A percentile compares a stretch with the other conserved stretches of the same genome.
Evolutionary conservation across 116 monocot species (phyloP).

Genomic region (Dioscorea cayenensis): DNA sequence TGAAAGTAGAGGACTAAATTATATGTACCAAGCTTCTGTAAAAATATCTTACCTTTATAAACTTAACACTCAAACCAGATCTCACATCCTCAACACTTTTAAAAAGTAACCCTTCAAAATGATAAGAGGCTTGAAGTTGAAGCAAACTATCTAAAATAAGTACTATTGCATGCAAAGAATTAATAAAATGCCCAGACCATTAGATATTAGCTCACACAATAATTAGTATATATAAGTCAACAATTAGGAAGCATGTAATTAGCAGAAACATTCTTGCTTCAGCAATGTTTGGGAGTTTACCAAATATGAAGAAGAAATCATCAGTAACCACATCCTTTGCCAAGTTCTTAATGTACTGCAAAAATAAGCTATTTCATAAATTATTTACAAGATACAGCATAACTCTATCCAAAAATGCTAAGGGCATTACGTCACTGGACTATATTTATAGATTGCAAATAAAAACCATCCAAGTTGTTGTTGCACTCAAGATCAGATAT

Average conservation of each 20-base stretch:
- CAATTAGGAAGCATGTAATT: neutral
- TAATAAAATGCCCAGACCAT: neutral
- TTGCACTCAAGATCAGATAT: too few species aligned
- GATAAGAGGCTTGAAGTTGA: neutral
- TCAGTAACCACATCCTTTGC: conserved; percentile 85
- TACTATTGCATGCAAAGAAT: neutral
- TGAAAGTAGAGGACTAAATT: too few species aligned
- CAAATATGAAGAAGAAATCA: conserved; percentile 96
- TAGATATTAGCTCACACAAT: neutral
- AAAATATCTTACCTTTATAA: conserved; percentile 72
- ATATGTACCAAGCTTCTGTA: neutral
- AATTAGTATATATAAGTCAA: too few species aligned
- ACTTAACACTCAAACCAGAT: conserved; percentile 57
- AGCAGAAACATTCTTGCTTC: neutral
- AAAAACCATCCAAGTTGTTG: too few species aligned
- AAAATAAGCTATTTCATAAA: neutral
- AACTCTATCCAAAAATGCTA: neutral
- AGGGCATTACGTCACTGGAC: too few species aligned
- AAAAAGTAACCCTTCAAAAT: conserved; percentile 72
- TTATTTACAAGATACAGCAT: neutral
- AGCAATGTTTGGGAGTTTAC: conserved; percentile 23
- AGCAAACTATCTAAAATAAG: neutral
- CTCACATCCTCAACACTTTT: conserved; percentile 44
- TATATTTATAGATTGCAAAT: too few species aligned
- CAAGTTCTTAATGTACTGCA: conserved; percentile 94